Conservation (phyloP, 2,329 filamentous ascomycete genomes). For the Aspergillus quadricinctus region DNA sequence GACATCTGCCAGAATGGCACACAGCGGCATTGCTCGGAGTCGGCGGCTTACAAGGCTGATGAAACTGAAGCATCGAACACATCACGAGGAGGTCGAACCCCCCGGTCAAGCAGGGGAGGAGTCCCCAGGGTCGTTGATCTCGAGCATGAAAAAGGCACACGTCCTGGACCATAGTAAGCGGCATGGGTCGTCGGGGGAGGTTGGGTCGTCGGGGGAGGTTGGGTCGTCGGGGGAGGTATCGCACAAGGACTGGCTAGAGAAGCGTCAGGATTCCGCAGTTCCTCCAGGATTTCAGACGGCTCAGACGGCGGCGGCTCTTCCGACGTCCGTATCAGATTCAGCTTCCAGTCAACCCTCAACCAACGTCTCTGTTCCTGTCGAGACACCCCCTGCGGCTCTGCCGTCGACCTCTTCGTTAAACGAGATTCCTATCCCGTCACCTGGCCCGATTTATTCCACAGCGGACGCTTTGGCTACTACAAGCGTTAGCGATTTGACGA, state of each 20-base stretch:
- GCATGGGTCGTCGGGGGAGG: neutral
- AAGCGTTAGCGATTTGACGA: neutral
- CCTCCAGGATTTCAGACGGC: neutral
- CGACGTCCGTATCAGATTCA: neutral
- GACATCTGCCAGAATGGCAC: constrained; percentile 10
- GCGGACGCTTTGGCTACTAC: constrained; percentile 8
- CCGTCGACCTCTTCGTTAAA: constrained; percentile 4
- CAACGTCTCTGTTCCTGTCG: neutral
- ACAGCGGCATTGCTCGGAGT: constrained; percentile 14
- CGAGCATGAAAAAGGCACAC: neutral
- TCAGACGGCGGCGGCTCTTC: neutral
- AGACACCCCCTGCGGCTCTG: constrained; percentile 5
- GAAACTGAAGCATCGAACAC: constrained; percentile 6
- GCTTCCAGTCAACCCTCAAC: neutral
- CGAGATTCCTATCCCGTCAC: constrained; percentile 1
- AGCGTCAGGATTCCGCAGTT: constrained; percentile 1
- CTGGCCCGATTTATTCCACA: constrained; percentile 7
- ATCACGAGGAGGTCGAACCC: neutral
- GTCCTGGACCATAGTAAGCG: neutral
- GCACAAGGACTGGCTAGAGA: neutral
- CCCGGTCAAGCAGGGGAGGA: neutral
- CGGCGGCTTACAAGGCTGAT: constrained; percentile 10
- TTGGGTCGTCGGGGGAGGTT: too few relatives aligned
- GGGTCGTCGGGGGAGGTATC: neutral
- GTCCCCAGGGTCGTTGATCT: neutral